Base-by-base conservation (phyloP, 805 yeast species). In the Schwanniomyces pseudopolymorphus region DNA sequence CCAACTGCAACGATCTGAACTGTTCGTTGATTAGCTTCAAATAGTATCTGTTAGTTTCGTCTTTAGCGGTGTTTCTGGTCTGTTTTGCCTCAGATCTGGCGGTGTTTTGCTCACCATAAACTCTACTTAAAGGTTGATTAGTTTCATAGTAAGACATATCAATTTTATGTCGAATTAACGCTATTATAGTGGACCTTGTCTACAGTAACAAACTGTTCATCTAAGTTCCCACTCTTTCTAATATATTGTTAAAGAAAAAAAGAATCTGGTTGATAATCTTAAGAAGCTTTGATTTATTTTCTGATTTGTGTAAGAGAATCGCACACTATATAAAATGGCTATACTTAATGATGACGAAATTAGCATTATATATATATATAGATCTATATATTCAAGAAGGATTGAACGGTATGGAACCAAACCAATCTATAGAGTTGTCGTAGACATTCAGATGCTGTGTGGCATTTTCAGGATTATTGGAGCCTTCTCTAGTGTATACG, bases 321-420 rank as follows among this genome's bases (percentile, higher is more conserved):
- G 35, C 19, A 14, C 20, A 7, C 10, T 16, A 31, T 31, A 7
- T 31, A 16, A 13, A 5, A 31, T 16, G 4, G 13, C 37, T 21
- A 19, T 13, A 13, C 10, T 13, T 28, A 14, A 28, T 6, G 5
- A 6, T 5, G 22, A 16, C 22, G 37, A 33, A n/a, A n/a, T 14
- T 33, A 17, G 5, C 2, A 36, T 36, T 20, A 19, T 5, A 36
- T 20, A 33, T 33, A 33, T 36, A 36, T 11, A 36, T 21, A 19
- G 9, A 22, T 10, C 24, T 31, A 28, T 28, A n/a, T 16, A 17
- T 25, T 42, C 50, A 69, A 10, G 72, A 67, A 19, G 77, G 78
- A 47, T 72, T 72, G 59, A 72, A 72, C 1, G 78, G 78, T 46
- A 72, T 63, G 42, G 66, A 63, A 0, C 73, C 75, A 49, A 66